Evolutionary conservation across 2,329 filamentous ascomycete species (phyloP), one percentile per base, ranked within the genome.

Genomic region (Cadophora sp.): DNA sequence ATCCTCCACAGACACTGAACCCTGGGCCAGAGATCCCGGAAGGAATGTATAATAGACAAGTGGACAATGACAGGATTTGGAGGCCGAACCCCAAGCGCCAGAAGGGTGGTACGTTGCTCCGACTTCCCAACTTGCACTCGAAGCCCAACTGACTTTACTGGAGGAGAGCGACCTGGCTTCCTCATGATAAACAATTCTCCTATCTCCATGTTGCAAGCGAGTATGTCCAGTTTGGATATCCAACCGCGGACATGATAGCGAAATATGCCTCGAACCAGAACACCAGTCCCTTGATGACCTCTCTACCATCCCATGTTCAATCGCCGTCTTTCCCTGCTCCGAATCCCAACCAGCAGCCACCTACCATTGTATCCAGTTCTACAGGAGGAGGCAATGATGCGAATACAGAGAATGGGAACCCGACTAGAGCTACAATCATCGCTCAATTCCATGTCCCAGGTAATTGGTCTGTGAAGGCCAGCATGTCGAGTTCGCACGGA

Each of bases 391-490:
- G 56, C 16, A 59, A 43, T 27, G 36, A 20, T 36, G 18, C 13
- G 6, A 27, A 59, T 8, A 3, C 22, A 4, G 56, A 59, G 22
- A 24, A 3, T 30, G 43, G 14, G 8, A 30, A 24, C 9, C 4
- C 22, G 4, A 43, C 56, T 33, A 24, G 43, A 59, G 22, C 56
- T n/a, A 27, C 36, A 27, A 30, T 59, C 13, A 39, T 59, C 9
- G 18, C 20, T 13, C 13, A 16, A 1, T 47, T 59, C 22, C 14
- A 59, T 45, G 20, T 59, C 13, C 39, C 39, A 45, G 56, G 56
- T 22, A 43, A 59, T 45, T 59, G 56, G 56, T 59, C 56, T 8
- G 56, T 39, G 22, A 59, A 59, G n/a, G 56, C 3, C 56, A 59
- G 18, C 56, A 59, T 59, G 56, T 59, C 13, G 43, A 59, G 13